These are phyloP conservation scores for Botryotinia narcissicola DNA, from an alignment of 2,329 filamentous ascomycete species.

Conservation along the genomic window DNA sequence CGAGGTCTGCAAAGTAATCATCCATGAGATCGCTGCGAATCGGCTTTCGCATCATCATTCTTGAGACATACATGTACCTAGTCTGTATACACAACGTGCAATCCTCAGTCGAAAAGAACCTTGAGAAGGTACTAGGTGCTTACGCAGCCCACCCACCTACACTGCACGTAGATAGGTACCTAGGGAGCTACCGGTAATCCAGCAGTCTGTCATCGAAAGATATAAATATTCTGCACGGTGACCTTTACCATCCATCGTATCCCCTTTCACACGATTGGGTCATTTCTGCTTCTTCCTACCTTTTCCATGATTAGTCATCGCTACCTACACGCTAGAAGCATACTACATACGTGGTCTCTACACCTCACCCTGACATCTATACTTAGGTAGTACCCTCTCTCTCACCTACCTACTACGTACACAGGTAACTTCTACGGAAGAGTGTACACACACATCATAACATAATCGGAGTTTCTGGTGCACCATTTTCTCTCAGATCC, in stretches of 20 bases:
- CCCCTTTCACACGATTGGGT: neutral
- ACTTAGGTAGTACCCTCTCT: neutral
- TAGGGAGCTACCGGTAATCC: neutral
- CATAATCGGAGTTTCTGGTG: neutral
- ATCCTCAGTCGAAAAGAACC: too few relatives aligned
- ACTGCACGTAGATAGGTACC: neutral
- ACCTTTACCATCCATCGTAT: neutral
- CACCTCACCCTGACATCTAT: neutral
- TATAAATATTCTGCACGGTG: neutral
- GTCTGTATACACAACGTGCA: too few relatives aligned
- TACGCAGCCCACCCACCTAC: too few relatives aligned
- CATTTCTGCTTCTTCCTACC: neutral
- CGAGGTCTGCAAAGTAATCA: neutral
- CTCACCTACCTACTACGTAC: neutral
- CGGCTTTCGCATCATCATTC: neutral
- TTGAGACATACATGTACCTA: neutral
- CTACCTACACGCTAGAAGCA: neutral
- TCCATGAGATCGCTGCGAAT: neutral
- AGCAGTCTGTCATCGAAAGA: neutral
- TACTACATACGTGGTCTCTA: neutral
- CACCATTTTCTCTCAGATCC: constrained; percentile 19
- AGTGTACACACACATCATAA: neutral
- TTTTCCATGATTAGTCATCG: neutral
- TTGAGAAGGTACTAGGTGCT: too few relatives aligned
- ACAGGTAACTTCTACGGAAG: neutral